Base-by-base conservation (phyloP, 2,329 filamentous ascomycete species). In the Basipetospora chlamydospora region DNA sequence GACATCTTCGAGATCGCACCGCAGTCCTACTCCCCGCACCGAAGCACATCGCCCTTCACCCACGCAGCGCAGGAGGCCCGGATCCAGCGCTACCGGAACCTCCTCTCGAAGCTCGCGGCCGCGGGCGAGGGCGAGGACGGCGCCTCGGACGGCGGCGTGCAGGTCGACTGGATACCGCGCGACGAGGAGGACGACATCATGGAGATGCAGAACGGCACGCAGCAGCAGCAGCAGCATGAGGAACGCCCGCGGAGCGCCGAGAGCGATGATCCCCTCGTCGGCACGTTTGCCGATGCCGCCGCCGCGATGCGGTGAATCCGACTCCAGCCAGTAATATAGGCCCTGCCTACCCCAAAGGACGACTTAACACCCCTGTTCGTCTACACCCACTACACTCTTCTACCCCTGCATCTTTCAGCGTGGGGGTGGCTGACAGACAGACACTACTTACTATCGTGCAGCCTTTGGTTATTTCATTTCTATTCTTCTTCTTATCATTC, bases 1-100 rank as follows among this genome's bases (percentile, higher is more conserved):
- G 74, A 79, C 49, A 71, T 79, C 32, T 78, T 77, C 55, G 73
- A 77, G 43, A 74, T 77, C 48, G 65, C 68, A 25, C 70, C 71
- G 16, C 64, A 68, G 40, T 64, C 64, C 40, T 53, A 57, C 23
- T 47, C 50, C 35, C 51, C 42, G 47, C 60, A 45, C 47, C 55
- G 43, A 41, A 50, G 41, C 41, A 52, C 46, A 45, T 48, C 57
- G 12, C 57, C 57, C 1, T 70, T 68, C 37, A 57, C 56, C 18
- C 65, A 67, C 45, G 61, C 67, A 35, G 66, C 64, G 33, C 70
- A 74, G 49, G 70, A 73, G 42, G 61, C 66, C 31, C 65, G 67
- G 39, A 53, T 71, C 17, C 60, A 67, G 34, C 69, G 68, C 38
- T 79, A 77, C 50, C 71, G 76, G 45, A 67, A 68, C 44, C 64